Evolutionary conservation across 1,284 basidiomycete genomes (phyloP).

Genomic region (Leccinum subatratum): DNA sequence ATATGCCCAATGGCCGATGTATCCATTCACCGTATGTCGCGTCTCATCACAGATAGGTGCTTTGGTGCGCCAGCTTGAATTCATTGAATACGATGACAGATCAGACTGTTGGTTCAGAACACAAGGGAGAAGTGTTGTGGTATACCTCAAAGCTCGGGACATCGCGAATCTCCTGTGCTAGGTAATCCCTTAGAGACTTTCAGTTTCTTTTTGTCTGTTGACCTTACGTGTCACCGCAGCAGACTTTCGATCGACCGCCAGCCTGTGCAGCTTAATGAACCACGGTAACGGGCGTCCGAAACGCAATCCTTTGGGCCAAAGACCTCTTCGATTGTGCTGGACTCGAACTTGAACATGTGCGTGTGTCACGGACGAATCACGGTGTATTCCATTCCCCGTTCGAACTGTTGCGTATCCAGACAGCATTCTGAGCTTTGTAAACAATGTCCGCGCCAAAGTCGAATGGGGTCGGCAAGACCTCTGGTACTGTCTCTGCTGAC

Average conservation of each 20-base stretch:
- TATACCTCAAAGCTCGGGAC: too few relatives aligned
- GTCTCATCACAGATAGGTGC: too few relatives aligned
- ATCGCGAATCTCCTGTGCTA: too few relatives aligned
- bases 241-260: too few relatives aligned
- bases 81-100: too few relatives aligned
- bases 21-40: too few relatives aligned
- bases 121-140: too few relatives aligned
- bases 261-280: neutral
- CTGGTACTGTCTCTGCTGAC: conserved; percentile 10
- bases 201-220: neutral
- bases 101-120: too few relatives aligned
- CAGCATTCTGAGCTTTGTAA: conserved; percentile 66
- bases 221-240: neutral
- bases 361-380: conserved; percentile 62
- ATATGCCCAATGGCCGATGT: too few relatives aligned
- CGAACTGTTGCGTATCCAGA: conserved; percentile 50
- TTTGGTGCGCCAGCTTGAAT: too few relatives aligned
- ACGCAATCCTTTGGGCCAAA: conserved; percentile 37
- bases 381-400: conserved; percentile 40
- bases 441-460: conserved; percentile 75
- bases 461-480: conserved; percentile 25
- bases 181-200: too few relatives aligned
- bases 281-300: neutral
- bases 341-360: conserved; percentile 49
- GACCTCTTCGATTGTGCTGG: conserved; percentile 49